Base-by-base conservation (phyloP, 495 filamentous ascomycete genomes). In the Penicillium robsamsonii region DNA sequence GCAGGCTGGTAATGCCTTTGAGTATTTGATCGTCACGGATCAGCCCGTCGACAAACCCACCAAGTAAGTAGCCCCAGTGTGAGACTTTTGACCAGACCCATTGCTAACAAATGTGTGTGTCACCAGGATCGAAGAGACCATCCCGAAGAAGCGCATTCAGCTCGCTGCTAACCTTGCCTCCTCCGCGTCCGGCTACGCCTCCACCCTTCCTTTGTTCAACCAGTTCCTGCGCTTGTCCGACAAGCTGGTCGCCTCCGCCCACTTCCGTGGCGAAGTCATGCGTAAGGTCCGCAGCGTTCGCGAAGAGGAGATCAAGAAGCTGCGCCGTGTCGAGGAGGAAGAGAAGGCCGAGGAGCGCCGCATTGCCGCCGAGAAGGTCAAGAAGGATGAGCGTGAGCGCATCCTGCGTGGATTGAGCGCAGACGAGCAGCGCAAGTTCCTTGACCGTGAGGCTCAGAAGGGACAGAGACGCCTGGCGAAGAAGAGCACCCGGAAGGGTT, bases 401-500 rank as follows among this genome's bases (percentile, higher is more conserved):
- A 79, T 86, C 74, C 75, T 98, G 50, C 89, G 87, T 65, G 81
- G 83, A 9, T 84, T 98, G 78, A 91, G 84, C 59, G 92, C 93
- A 18, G 92, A 96, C 62, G 91, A 94, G 64, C 94, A 97, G 82
- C 88, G 90, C 76, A 96, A 93, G 78, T 97, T 87, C 69, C 77
- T 98, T 50, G 95, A 97, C 56, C 89, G 86, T 70, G 94, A 98
- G 81, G 80, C 81, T 60, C 88, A 94, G 69, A 90, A 89, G 80
- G 90, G 89, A 66, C 70, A 85, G 63, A 86, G 84, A 71, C 91
- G 84, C 68, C 76, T 73, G 30, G 79, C 82, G 70, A 92, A 90
- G 84, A 89, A 83, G 74, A 76, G 80, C 74, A 86, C 81, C 33
- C 70, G 75, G 56, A 80, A 69, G 57, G 70, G 60, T 52, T 76